Conservation (phyloP, 257 asterid species). For the Solanum gandarillasii region DNA sequence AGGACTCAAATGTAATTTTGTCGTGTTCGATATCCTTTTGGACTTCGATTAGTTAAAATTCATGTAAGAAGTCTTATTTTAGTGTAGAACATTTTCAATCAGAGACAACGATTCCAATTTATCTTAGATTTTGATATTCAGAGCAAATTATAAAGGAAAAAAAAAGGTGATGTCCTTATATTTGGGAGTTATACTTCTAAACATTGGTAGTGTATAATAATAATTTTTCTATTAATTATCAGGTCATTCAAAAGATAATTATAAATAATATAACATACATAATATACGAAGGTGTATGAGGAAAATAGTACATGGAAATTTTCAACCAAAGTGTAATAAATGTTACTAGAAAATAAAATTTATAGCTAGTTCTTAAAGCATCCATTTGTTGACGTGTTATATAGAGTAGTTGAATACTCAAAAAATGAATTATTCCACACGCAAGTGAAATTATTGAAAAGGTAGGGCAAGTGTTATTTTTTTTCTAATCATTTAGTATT, state of each 20-base stretch:
- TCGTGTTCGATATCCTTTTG: background rate
- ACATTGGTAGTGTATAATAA: background rate
- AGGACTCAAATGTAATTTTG: background rate
- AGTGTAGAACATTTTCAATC: background rate
- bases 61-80: background rate
- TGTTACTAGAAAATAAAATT: background rate
- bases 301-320: background rate
- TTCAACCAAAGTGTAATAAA: background rate
- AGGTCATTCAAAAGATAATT: background rate
- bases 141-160: background rate
- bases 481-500: background rate
- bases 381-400: slow-evolving; percentile 3
- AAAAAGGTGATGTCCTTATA: background rate
- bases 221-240: background rate
- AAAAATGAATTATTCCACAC: background rate
- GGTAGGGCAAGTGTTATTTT: background rate
- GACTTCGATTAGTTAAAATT: background rate
- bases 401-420: background rate
- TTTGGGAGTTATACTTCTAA: background rate
- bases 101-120: background rate
- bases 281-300: background rate
- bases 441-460: background rate
- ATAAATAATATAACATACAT: background rate
- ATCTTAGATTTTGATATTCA: background rate
- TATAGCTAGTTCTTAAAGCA: background rate